Conservation (phyloP, 805 yeast species). For the Saccharomycopsis lassenensis region DNA sequence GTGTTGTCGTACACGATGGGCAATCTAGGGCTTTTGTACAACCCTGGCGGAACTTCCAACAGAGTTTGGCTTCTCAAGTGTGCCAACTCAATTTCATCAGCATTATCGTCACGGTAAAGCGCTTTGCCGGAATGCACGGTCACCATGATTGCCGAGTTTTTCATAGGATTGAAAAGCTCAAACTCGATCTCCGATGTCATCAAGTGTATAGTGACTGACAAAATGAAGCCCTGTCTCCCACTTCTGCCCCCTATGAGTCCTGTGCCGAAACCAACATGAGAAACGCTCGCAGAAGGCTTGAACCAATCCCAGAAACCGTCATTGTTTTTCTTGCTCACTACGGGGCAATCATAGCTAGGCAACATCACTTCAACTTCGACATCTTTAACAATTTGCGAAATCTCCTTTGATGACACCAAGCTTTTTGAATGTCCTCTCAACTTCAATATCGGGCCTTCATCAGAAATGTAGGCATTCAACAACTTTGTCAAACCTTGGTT, state of each 20-base stretch:
- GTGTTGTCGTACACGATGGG: conserved; percentile 34
- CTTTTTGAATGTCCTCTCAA: conserved; percentile 24
- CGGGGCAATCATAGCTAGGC: conserved; percentile 21
- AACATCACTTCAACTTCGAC: conserved; percentile 23
- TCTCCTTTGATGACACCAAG: conserved; percentile 18
- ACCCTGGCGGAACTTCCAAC: conserved; percentile 41
- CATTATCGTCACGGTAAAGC: conserved; percentile 28
- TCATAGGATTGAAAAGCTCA: conserved; percentile 42
- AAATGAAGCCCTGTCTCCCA: conserved; percentile 30
- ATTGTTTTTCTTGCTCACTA: background rate
- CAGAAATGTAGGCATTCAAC: conserved; percentile 31
- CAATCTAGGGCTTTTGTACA: conserved; percentile 37
- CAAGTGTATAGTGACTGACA: conserved; percentile 42
- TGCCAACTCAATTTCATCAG: conserved; percentile 13
- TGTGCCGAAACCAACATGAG: conserved; percentile 4
- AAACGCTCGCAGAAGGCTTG: background rate
- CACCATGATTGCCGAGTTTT: conserved; percentile 34
- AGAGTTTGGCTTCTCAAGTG: conserved; percentile 24
- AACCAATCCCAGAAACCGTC: background rate
- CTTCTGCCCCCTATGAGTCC: no score
- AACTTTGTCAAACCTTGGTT: conserved; percentile 25
- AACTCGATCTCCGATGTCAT: conserved; percentile 44
- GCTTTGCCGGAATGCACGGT: conserved; percentile 38
- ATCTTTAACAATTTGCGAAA: conserved; percentile 22
- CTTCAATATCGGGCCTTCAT: conserved; percentile 25